phyloP scores from a whole-genome alignment of 2,329 filamentous ascomycete genomes.

The Epichloe elymi region DNA sequence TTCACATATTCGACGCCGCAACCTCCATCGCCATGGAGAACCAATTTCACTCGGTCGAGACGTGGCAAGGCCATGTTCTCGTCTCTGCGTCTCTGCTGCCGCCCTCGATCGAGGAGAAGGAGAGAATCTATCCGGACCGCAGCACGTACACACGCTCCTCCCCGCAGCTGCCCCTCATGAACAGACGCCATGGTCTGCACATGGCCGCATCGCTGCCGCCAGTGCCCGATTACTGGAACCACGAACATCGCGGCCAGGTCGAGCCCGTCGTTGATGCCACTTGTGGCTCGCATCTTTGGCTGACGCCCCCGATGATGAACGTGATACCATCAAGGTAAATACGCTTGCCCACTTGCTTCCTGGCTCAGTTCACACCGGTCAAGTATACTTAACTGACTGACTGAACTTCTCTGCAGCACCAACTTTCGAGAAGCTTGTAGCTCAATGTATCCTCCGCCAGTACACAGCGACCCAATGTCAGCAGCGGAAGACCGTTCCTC shows the following conservation, averaged over 20 bases:
- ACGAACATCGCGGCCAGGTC: neutral
- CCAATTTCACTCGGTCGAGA: neutral
- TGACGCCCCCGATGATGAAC: neutral
- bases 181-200: neutral
- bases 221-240: neutral
- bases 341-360: neutral
- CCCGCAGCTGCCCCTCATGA: neutral
- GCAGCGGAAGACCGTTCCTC: neutral
- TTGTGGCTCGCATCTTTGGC: neutral
- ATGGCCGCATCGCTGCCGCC: neutral
- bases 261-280: neutral
- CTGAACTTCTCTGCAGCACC: neutral
- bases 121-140: neutral
- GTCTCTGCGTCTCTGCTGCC: neutral
- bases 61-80: slow-evolving; percentile 1
- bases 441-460: neutral
- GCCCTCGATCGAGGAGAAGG: neutral
- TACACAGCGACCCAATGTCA: neutral
- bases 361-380: neutral
- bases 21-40: neutral
- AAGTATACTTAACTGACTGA: neutral
- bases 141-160: neutral
- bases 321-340: neutral
- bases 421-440: neutral
- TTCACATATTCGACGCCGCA: neutral